Evolutionary conservation across 495 filamentous ascomycete genomes (phyloP), one percentile per base, ranked within the genome.

Genomic region (Baudoinia panamericana): DNA sequence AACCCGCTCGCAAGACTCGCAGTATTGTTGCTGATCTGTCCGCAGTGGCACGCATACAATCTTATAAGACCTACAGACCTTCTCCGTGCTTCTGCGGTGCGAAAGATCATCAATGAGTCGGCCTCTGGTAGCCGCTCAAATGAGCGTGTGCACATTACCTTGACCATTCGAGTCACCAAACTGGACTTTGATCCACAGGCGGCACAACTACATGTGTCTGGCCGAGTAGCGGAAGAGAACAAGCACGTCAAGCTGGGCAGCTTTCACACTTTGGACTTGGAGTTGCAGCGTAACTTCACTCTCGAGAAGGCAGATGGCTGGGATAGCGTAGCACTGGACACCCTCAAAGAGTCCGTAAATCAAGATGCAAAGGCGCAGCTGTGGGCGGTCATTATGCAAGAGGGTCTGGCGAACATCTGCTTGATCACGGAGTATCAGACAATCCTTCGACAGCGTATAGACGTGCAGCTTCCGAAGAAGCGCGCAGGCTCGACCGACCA

Each of bases 21-120:
- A 21, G 24, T 13, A 28, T 17, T 29, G 7, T 13, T 32, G 39
- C 43, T 36, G 23, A 39, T 20, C 26, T 21, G 11, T 32, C 35
- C 24, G 16, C 47, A 90, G 83, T 97, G 90, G 90, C 87, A 95
- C 55, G 80, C 81, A 57, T 87, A 94, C 69, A 97, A 97, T 63
- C 71, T 97, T 26, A 88, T 97, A 58, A 73, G 76, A 10, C 72
- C 76, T 18, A 69, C 64, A 26, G 92, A 97, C 50, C 63, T 83
- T 33, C 69, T 97, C 41, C 77, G 76, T 48, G 86, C 85, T 21
- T 80, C 78, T 37, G 84, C 90, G 29, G 64, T 90, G 41, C 84
- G 90, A 50, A 82, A 82, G 29, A 76, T 93, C 27, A 75, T 72
- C 24, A 57, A 45, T 25, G 71, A 75, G 30, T 71, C 75, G 15